Percentiles rank a stretch among this genome's conserved stretches.
Evolutionary conservation across 768 basidiomycete species (phyloP).

Genomic region (Royoungia palumana): DNA sequence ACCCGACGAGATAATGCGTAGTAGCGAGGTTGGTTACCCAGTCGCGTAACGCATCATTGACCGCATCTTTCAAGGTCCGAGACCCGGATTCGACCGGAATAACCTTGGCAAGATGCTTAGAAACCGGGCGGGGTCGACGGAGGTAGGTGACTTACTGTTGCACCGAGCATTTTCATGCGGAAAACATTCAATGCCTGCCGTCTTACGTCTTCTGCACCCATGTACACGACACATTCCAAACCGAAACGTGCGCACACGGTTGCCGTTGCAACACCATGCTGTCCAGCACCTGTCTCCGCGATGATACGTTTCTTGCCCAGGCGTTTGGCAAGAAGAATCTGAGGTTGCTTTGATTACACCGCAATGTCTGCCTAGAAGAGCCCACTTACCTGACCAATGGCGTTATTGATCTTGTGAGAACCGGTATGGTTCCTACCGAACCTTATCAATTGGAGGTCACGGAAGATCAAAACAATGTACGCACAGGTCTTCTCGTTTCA

Average conservation of each 20-base stretch:
- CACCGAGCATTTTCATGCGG: slow-evolving; percentile 96
- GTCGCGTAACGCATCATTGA: slow-evolving; percentile 97
- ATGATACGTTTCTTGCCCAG: slow-evolving; percentile 97
- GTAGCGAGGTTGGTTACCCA: slow-evolving; percentile 96
- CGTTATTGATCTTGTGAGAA: slow-evolving; percentile 99
- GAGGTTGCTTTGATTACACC: background rate
- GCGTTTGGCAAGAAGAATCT: slow-evolving; percentile 92
- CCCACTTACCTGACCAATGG: slow-evolving; percentile 81
- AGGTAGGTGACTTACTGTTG: slow-evolving; percentile 49
- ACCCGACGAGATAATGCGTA: slow-evolving; percentile 97
- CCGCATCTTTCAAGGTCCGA: slow-evolving; percentile 94
- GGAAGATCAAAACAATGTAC: slow-evolving; percentile 22
- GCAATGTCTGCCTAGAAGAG: background rate
- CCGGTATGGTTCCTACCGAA: slow-evolving; percentile 88
- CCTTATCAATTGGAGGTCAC: slow-evolving; percentile 2
- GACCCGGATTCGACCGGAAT: slow-evolving; percentile 92
- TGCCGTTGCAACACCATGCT: slow-evolving; percentile 98
- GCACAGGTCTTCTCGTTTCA: slow-evolving; percentile 92
- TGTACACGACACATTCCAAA: slow-evolving; percentile 92
- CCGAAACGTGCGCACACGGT: slow-evolving; percentile 98
- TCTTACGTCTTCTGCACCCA: slow-evolving; percentile 97
- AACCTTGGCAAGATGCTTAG: slow-evolving; percentile 51
- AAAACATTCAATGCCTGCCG: slow-evolving; percentile 97
- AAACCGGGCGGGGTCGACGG: background rate
- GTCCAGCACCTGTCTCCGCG: slow-evolving; percentile 98